Base-by-base conservation (phyloP, 1,284 basidiomycete species). In the Cutaneotrichosporon spelunceum region DNA sequence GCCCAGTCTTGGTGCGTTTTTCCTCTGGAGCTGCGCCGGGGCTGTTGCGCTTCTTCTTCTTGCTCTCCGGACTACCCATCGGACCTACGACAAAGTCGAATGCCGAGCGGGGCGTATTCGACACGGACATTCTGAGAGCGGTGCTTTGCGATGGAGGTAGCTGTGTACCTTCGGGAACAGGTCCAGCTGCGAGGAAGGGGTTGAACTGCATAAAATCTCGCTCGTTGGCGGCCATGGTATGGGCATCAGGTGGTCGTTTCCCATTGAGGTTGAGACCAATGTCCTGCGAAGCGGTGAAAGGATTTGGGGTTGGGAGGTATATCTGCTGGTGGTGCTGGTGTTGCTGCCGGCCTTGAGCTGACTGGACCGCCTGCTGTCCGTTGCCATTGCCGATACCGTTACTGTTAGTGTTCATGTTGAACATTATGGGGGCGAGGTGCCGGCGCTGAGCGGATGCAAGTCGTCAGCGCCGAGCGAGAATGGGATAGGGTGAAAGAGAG, bases 1-100 rank as follows among this genome's bases (percentile, higher is more conserved):
- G 64, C 0, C 76, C 76, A 6, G 79, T 80, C 66, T 80, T 78
- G 16, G 70, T 75, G 53, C 76, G 60, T 60, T 77, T 76, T 61
- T 77, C 75, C 57, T 72, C 65, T 42, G 16, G 39, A 3, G 60
- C 52, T 2, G 30, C 47, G 2, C 21, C 23, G 14, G 59, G 61
- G 30, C 58, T 60, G 27, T 58, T 58, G 13, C 61, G 61, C 62
- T 72, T 74, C 63, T 68, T 70, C 64, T 70, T 74, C 62, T 69
- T 60, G 23, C n/a, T 47, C 26, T 33, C 19, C 2, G 19, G 6
- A 19, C 5, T 19, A 19, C n/a, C 39, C 3, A 19, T 16, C 5
- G 39, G 19, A n/a, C 39, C 39, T 19, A 42, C 6, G 19, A 16
- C 39, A 42, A 42, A 42, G 19, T 42, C 39, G 39, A 42, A 42